Base-by-base conservation (phyloP, 257 asterid genomes). In the Penstemon barbatus region DNA sequence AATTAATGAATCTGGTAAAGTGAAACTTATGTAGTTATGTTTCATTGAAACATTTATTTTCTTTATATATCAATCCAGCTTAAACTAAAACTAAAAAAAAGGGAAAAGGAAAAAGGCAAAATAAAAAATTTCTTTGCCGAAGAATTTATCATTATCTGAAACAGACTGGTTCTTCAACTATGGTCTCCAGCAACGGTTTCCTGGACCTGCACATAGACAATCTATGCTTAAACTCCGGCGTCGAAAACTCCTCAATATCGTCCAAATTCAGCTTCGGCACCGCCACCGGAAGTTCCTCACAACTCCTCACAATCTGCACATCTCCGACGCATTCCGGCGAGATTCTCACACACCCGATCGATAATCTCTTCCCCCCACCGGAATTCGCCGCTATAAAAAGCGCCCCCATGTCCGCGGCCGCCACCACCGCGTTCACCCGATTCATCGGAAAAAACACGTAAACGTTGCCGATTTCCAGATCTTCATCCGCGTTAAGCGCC, bases 161-260 rank as follows among this genome's bases (percentile, higher is more conserved):
- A n/a, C 25, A n/a, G 58, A 37, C 36, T 9, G 70, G 58, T 37
- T 65, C 70, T 48, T 65, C 70, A 44, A 65, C 70, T 9, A 65
- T 85, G 4, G 90, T 85, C 68, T 80, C 90, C 71, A 85, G 59
- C 75, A 78, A 52, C 8, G 90, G 90, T 58, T 82, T 85, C 78
- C 82, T 85, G 13, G 90, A 85, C 50, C 90, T 57, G 70, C 81
- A 71, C 69, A 78, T 68, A 0, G 81, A 78, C 50, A 79, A 51
- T 52, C 78, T 72, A 1, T 72, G 83, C 71, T 72, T 73, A 41
- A 80, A 75, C 60, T 85, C 77, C 15, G 67, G 71, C 36, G 66
- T 60, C 10, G 80, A 74, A 7, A 49, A 36, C 58, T 49, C 70
- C 19, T 65, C 70, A 69, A 85, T 74, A 19, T 74, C 88, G 36